Conservation (phyloP, 306 rosid genomes). For the Malus sylvestris region DNA sequence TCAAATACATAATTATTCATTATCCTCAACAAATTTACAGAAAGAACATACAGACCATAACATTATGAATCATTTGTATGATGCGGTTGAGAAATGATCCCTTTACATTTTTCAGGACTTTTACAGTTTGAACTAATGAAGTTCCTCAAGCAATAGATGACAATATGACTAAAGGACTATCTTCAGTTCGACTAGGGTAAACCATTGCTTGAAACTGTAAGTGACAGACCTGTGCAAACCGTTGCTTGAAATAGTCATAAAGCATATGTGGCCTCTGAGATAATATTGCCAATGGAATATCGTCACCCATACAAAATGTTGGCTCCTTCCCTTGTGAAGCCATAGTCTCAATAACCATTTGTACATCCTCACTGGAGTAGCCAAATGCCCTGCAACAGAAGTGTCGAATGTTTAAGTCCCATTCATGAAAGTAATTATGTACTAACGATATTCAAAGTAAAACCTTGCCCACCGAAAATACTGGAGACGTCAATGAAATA, state of each 20-base stretch:
- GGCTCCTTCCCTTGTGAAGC: constrained; percentile 99
- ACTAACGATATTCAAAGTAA: constrained; percentile 14
- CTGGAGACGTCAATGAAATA: not conserved
- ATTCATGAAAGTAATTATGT: constrained; percentile 14
- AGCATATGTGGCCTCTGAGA: constrained; percentile 94
- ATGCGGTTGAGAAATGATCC: not conserved
- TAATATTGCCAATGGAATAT: constrained; percentile 82
- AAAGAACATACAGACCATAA: not conserved
- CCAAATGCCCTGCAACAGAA: constrained; percentile 88
- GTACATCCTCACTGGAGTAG: constrained; percentile 98
- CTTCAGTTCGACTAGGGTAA: not conserved
- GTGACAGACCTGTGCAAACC: constrained; percentile 85
- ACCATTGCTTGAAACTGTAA: not conserved
- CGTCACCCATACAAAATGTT: constrained; percentile 97
- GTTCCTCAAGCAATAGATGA: not conserved
- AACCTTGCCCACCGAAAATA: constrained; percentile 11
- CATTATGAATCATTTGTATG: not conserved
- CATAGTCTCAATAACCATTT: constrained; percentile 92
- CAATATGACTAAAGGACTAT: not conserved
- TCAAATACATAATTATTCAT: not conserved
- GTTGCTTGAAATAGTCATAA: constrained; percentile 92
- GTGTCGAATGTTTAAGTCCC: constrained; percentile 24
- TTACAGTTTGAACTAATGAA: not conserved
- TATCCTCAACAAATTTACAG: not conserved
- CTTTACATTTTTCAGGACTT: not conserved